phyloP scores from a whole-genome alignment of 1,139 yeast genomes.

The Magnusiomyces suaveolens region DNA sequence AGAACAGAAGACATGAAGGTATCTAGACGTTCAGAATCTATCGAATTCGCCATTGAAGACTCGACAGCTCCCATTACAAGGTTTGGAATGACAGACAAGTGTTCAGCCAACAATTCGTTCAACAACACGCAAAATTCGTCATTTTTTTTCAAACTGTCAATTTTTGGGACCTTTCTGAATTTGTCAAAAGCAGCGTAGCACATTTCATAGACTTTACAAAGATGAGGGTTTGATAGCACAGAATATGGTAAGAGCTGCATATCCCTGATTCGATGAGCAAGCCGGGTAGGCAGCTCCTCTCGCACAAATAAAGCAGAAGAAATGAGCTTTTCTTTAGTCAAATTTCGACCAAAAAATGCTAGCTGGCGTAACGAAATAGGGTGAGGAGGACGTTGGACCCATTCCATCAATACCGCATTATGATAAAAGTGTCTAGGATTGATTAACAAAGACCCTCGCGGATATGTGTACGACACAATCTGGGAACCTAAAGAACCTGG shows the following conservation, averaged over 20 bases:
- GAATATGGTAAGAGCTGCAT: constrained; percentile 77
- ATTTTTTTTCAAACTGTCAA: constrained; percentile 63
- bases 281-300: constrained; percentile 70
- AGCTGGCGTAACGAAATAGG: constrained; percentile 82
- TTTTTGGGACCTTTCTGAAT: constrained; percentile 61
- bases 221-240: constrained; percentile 73
- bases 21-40: constrained; percentile 59
- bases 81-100: constrained; percentile 72
- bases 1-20: constrained; percentile 64
- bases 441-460: constrained; percentile 32
- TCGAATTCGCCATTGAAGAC: constrained; percentile 52
- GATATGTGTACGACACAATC: constrained; percentile 22
- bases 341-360: constrained; percentile 76
- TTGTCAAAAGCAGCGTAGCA: constrained; percentile 81
- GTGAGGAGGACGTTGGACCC: constrained; percentile 60
- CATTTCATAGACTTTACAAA: constrained; percentile 79
- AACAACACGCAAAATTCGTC: constrained; percentile 58
- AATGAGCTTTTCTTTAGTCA: constrained; percentile 70
- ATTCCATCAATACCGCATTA: constrained; percentile 60
- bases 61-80: constrained; percentile 90
- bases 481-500: constrained; percentile 11
- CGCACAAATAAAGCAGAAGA: constrained; percentile 82
- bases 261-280: constrained; percentile 70
- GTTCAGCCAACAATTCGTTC: constrained; percentile 56
- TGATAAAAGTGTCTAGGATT: constrained; percentile 67